phyloP scores from a whole-genome alignment of 768 basidiomycete genomes.

The Pulveroboletus ravenelii region DNA sequence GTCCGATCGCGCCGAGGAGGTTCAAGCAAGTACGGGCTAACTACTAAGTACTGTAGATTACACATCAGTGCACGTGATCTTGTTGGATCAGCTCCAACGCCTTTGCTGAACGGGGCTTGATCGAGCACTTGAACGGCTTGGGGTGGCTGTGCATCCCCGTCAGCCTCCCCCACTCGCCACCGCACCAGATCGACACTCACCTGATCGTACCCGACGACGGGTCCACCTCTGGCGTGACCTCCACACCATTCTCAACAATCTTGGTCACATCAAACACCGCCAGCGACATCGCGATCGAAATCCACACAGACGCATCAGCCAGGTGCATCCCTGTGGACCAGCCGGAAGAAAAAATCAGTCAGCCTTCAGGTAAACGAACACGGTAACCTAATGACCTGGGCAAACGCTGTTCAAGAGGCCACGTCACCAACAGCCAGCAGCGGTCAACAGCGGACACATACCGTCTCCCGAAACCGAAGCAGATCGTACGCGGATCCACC shows the following conservation, averaged over 20 bases:
- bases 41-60: too few species aligned
- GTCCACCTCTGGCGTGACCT: conserved; percentile 50
- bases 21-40: too few species aligned
- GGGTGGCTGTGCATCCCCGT: conserved; percentile 41
- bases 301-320: conserved; percentile 48
- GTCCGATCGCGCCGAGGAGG: conserved; percentile 2
- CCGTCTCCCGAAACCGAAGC: conserved; percentile 71
- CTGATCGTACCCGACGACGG: conserved; percentile 63
- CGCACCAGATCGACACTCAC: conserved; percentile 24
- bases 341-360: not conserved
- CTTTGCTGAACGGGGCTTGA: conserved; percentile 57
- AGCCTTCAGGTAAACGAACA: conserved; percentile 16
- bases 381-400: conserved; percentile 18
- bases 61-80: conserved; percentile 30
- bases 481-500: conserved; percentile 52
- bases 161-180: not conserved
- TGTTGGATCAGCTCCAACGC: conserved; percentile 50
- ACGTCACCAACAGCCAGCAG: conserved; percentile 5
- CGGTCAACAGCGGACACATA: conserved; percentile 21
- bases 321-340: conserved; percentile 41
- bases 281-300: conserved; percentile 40
- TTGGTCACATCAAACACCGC: conserved; percentile 47
- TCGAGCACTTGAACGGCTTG: conserved; percentile 54
- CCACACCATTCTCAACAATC: conserved; percentile 40
- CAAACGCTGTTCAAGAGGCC: conserved; percentile 17